phyloP scores from a whole-genome alignment of 768 basidiomycete species.

The Phylloporus sp. region DNA sequence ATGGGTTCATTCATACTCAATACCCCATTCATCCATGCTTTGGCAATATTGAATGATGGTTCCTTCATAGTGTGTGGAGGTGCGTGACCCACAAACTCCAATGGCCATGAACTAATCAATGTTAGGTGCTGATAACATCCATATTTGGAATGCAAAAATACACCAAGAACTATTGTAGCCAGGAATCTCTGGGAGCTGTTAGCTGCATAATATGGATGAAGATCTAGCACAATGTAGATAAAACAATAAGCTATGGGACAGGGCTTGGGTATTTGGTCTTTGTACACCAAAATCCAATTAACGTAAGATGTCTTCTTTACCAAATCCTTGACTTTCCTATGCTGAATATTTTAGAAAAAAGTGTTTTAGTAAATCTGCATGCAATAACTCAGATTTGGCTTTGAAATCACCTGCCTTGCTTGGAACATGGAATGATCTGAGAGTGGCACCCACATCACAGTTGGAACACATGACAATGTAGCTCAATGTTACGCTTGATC shows the following conservation, averaged over 20 bases:
- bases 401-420: too few relatives aligned
- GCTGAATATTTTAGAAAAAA: too few relatives aligned
- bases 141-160: background rate
- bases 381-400: too few relatives aligned
- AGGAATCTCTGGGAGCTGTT: background rate
- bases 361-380: too few relatives aligned
- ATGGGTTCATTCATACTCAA: background rate
- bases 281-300: background rate
- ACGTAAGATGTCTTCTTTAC: too few relatives aligned
- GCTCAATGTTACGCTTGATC: too few relatives aligned
- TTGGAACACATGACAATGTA: too few relatives aligned
- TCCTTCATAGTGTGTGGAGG: slow-evolving; percentile 1
- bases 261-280: slow-evolving; percentile 3
- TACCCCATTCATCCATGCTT: background rate
- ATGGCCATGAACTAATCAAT: too few relatives aligned
- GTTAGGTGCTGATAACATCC: background rate
- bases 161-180: background rate
- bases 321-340: too few relatives aligned
- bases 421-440: too few relatives aligned
- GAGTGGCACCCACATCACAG: too few relatives aligned
- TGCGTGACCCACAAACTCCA: too few relatives aligned
- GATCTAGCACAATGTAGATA: background rate
- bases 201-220: slow-evolving; percentile 4
- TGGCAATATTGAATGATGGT: slow-evolving; percentile 1
- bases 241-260: slow-evolving; percentile 10